Conservation (phyloP, 352 stramenopile species). For the Aphanomyces astaci region DNA sequence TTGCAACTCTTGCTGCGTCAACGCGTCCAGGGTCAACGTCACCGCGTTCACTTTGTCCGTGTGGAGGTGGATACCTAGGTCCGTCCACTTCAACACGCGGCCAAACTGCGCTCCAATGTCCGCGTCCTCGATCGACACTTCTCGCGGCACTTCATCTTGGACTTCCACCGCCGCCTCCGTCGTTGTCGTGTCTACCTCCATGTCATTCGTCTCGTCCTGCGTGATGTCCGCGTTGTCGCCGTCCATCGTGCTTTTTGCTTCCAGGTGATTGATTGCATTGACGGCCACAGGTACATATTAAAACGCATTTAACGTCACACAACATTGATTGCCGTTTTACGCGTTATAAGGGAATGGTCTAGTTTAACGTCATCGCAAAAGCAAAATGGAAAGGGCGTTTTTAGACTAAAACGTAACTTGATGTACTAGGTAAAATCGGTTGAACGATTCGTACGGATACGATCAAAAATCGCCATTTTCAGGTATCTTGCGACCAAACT, state of each 20-base stretch:
- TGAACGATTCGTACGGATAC: no score
- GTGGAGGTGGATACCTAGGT: background rate
- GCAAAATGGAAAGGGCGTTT: background rate
- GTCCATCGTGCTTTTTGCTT: background rate
- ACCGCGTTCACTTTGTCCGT: slow-evolving; percentile 18
- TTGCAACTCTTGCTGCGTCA: slow-evolving; percentile 19
- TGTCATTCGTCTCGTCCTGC: background rate
- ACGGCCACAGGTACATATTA: background rate
- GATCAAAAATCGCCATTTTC: no score
- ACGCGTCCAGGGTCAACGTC: slow-evolving; percentile 7
- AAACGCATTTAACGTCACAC: background rate
- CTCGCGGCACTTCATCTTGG: slow-evolving; percentile 1
- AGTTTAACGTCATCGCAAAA: background rate
- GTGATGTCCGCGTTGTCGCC: background rate
- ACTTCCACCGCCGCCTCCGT: background rate
- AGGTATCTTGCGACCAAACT: no score
- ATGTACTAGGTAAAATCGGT: no score
- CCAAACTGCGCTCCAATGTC: slow-evolving; percentile 6
- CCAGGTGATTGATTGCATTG: no score
- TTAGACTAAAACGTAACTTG: no score
- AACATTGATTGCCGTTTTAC: no score
- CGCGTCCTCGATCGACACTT: slow-evolving; percentile 7
- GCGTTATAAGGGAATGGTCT: no score
- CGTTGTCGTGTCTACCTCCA: slow-evolving; percentile 1
- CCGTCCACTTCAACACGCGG: slow-evolving; percentile 11